A percentile compares a stretch with the other conserved stretches of the same genome.
These are phyloP conservation scores for Fistulina hepatica DNA, from an alignment of 1,284 basidiomycete species.

Conservation along the genomic window DNA sequence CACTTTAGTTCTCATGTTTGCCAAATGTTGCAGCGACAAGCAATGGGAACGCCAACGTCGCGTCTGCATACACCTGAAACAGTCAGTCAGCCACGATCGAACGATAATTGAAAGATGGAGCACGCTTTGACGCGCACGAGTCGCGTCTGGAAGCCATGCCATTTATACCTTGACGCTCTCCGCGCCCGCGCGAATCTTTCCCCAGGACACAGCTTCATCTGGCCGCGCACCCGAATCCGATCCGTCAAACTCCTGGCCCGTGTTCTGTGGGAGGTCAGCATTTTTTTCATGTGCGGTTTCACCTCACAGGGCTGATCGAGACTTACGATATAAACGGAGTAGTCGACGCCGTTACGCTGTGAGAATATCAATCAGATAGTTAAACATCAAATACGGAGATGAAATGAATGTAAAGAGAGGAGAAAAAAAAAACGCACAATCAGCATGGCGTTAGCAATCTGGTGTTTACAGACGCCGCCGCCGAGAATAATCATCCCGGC, in stretches of 20 bases:
- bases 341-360: constrained; percentile 96
- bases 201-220: constrained; percentile 99
- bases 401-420: background rate
- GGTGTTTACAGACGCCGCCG: constrained; percentile 98
- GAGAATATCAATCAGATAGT: constrained; percentile 10
- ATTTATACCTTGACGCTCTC: constrained; percentile 80
- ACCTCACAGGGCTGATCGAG: no score
- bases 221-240: constrained; percentile 96
- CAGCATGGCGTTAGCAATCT: constrained; percentile 98
- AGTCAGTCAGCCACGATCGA: no score
- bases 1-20: constrained; percentile 27
- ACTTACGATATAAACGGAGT: constrained; percentile 86
- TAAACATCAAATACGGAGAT: constrained; percentile 6
- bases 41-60: constrained; percentile 84
- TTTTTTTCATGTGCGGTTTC: no score
- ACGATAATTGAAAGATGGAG: no score
- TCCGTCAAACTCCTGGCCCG: constrained; percentile 98
- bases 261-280: constrained; percentile 50
- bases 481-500: constrained; percentile 99
- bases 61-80: constrained; percentile 58
- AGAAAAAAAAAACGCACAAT: constrained; percentile 52
- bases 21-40: constrained; percentile 84
- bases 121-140: no score
- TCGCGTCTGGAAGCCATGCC: background rate
- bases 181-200: constrained; percentile 88